phyloP scores from a whole-genome alignment of 2,329 filamentous ascomycete species.

The Stenocarpella maydis region DNA sequence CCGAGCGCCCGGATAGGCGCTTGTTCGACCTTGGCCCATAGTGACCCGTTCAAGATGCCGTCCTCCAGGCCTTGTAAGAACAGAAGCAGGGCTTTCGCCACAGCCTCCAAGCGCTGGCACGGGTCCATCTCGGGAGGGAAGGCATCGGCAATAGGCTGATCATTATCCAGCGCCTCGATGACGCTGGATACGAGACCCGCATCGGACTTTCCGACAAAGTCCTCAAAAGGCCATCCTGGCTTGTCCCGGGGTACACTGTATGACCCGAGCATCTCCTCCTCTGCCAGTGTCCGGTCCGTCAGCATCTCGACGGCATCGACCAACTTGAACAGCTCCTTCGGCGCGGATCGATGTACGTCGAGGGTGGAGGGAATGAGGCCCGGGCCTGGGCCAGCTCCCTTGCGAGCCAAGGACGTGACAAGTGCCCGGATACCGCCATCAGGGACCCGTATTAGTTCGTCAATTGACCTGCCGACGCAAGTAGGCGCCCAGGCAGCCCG shows the following conservation, averaged over 20 bases:
- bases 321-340: slow-evolving; percentile 87
- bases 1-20: slow-evolving; percentile 44
- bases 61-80: slow-evolving; percentile 82
- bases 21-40: slow-evolving; percentile 76
- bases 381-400: slow-evolving; percentile 43
- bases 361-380: slow-evolving; percentile 63
- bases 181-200: slow-evolving; percentile 41
- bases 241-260: slow-evolving; percentile 58
- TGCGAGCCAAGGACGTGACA: slow-evolving; percentile 41
- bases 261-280: slow-evolving; percentile 68
- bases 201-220: slow-evolving; percentile 23
- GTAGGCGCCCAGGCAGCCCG: slow-evolving; percentile 82
- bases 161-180: slow-evolving; percentile 77
- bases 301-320: slow-evolving; percentile 77
- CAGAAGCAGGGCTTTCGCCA: slow-evolving; percentile 74
- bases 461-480: slow-evolving; percentile 84
- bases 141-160: slow-evolving; percentile 65
- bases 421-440: slow-evolving; percentile 77
- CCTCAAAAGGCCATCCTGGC: slow-evolving; percentile 67
- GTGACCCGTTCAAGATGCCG: slow-evolving; percentile 74
- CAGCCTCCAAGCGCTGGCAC: slow-evolving; percentile 75
- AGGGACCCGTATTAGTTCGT: slow-evolving; percentile 86
- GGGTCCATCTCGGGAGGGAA: slow-evolving; percentile 71
- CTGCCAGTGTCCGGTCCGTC: slow-evolving; percentile 64
- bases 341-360: slow-evolving; percentile 78